phyloP scores from a whole-genome alignment of 495 filamentous ascomycete genomes.

The Neurospora sp. region DNA sequence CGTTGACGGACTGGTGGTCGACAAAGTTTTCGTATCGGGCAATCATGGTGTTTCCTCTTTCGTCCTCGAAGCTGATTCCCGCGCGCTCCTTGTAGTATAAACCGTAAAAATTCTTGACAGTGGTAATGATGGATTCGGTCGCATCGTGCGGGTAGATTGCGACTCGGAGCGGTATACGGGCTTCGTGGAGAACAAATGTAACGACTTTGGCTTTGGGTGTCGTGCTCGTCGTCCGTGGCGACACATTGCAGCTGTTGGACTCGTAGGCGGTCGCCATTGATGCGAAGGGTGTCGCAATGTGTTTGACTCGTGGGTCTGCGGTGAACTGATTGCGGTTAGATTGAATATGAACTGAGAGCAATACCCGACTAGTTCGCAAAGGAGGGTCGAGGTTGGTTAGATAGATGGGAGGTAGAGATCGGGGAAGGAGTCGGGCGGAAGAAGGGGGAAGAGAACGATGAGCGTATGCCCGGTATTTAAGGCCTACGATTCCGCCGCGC shows the following conservation, averaged over 20 bases:
- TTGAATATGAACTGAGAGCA: not conserved
- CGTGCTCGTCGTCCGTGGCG: conserved; percentile 29
- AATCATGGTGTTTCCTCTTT: conserved; percentile 76
- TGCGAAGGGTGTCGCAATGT: not conserved
- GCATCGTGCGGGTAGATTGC: conserved; percentile 87
- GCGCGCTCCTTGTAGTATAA: conserved; percentile 52
- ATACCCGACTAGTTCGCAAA: not conserved
- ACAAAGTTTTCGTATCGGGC: conserved; percentile 89
- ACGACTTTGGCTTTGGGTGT: conserved; percentile 76
- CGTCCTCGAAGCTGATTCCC: conserved; percentile 86
- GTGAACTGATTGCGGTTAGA: not conserved
- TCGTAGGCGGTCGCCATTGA: conserved; percentile 11
- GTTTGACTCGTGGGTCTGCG: not conserved
- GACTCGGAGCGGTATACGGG: conserved; percentile 80
- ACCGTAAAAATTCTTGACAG: conserved; percentile 96
- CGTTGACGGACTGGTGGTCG: conserved; percentile 81
- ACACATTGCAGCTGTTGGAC: conserved; percentile 31
- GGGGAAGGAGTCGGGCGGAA: not conserved
- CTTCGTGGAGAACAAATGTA: conserved; percentile 72
- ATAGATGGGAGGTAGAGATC: not conserved
- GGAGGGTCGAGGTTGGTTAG: not conserved
- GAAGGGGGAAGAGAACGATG: not conserved
- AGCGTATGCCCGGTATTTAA: not conserved
- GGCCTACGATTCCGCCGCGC: not conserved
- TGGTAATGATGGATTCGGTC: conserved; percentile 90